Evolutionary conservation across 2,329 filamentous ascomycete species (phyloP).

Genomic region (Cercospora citrullina): DNA sequence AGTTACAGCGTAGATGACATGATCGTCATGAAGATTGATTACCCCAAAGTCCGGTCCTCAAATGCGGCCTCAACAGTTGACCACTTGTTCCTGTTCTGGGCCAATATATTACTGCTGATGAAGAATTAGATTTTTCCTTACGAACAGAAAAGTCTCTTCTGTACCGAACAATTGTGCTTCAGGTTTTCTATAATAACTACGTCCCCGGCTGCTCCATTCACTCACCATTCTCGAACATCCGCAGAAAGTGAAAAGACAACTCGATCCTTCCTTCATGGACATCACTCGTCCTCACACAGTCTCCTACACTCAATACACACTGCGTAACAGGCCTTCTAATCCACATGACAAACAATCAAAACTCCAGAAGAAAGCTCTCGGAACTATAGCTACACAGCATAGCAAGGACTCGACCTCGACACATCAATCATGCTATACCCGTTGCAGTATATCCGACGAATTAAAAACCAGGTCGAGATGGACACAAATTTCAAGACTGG

Average conservation of each 20-base stretch:
- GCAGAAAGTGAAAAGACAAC: neutral
- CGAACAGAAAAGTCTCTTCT: neutral
- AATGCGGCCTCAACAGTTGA: neutral
- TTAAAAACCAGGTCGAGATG: neutral
- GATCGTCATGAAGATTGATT: slow-evolving; percentile 12
- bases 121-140: neutral
- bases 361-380: neutral
- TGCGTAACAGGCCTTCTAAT: neutral
- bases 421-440: neutral
- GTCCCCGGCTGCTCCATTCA: neutral
- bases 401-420: neutral
- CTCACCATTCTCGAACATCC: neutral
- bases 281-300: neutral
- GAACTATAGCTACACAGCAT: neutral
- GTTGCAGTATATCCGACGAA: neutral
- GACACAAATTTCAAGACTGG: neutral
- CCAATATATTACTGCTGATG: neutral
- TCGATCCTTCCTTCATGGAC: neutral
- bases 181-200: neutral
- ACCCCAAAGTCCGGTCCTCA: neutral
- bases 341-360: neutral
- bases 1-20: slow-evolving; percentile 17
- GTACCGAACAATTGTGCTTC: neutral
- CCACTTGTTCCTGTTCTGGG: neutral
- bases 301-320: neutral